Evolutionary conservation across 352 stramenopile genomes (phyloP).

Genomic region (Globisporangium sylvaticum): DNA sequence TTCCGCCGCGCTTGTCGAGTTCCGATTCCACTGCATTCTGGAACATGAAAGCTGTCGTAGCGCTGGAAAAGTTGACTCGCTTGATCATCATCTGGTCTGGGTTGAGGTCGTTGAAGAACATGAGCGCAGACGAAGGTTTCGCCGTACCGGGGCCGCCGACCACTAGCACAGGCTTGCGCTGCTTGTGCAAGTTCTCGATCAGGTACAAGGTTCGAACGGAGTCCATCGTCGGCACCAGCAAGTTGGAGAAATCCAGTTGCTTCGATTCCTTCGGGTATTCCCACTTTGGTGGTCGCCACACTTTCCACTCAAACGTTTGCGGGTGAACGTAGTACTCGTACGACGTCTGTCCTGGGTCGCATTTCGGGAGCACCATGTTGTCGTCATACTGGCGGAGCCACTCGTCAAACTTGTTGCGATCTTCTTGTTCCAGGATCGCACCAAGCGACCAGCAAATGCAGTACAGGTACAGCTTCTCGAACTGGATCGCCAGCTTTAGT

Average conservation of each 20-base stretch:
- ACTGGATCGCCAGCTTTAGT: slow-evolving; percentile 90
- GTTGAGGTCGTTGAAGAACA: slow-evolving; percentile 97
- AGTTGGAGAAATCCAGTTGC: slow-evolving; percentile 95
- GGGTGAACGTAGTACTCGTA: slow-evolving; percentile 94
- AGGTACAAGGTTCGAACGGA: slow-evolving; percentile 94
- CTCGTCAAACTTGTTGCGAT: slow-evolving; percentile 94
- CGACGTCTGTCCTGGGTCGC: slow-evolving; percentile 82
- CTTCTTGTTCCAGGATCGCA: slow-evolving; percentile 94
- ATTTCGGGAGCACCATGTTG: slow-evolving; percentile 89
- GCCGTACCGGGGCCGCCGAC: slow-evolving; percentile 96
- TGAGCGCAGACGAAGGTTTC: slow-evolving; percentile 97
- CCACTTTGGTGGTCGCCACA: slow-evolving; percentile 94
- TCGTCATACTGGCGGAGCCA: slow-evolving; percentile 93
- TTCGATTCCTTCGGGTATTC: slow-evolving; percentile 93
- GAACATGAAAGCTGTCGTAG: slow-evolving; percentile 97
- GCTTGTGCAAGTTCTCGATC: slow-evolving; percentile 91
- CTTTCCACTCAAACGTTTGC: slow-evolving; percentile 92
- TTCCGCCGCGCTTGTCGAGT: slow-evolving; percentile 96
- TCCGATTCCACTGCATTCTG: slow-evolving; percentile 97
- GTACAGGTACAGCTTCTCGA: slow-evolving; percentile 97
- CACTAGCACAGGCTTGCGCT: slow-evolving; percentile 93
- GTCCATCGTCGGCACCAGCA: slow-evolving; percentile 98
- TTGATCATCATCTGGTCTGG: slow-evolving; percentile 95
- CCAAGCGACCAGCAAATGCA: slow-evolving; percentile 96
- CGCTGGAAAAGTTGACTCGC: slow-evolving; percentile 97